Conservation (phyloP, 345 rosid species). For the Laguncularia racemosa region DNA sequence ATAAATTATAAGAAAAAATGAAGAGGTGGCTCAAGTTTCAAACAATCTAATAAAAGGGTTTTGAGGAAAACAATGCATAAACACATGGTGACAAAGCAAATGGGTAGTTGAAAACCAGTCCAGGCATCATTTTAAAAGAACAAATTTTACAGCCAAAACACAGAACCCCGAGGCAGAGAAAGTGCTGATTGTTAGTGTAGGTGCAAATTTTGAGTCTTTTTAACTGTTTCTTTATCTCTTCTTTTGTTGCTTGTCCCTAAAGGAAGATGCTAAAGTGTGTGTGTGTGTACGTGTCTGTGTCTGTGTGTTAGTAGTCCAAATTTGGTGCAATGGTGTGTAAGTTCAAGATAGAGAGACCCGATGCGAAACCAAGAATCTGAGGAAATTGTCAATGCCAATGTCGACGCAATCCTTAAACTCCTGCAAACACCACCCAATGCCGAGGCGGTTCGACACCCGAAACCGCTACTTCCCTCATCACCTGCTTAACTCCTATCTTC, state of each 20-base stretch:
- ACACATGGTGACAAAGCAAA: conserved; percentile 44
- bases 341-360: conserved; percentile 35
- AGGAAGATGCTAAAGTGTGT: conserved; percentile 15
- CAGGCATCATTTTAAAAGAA: conserved; percentile 4
- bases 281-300: neutral
- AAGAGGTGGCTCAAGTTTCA: conserved; percentile 36
- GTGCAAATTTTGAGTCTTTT: conserved; percentile 10
- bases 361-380: conserved; percentile 44
- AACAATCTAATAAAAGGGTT: conserved; percentile 35
- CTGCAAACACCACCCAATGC: conserved; percentile 18
- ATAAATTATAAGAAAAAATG: neutral
- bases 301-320: too few relatives aligned
- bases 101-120: neutral
- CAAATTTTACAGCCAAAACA: conserved; percentile 15
- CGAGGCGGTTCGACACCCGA: conserved; percentile 28
- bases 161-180: conserved; percentile 69
- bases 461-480: conserved; percentile 9
- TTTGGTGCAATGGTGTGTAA: neutral
- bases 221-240: conserved; percentile 19
- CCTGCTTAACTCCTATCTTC: conserved; percentile 6
- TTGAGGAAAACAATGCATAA: conserved; percentile 75
- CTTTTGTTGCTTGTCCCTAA: conserved; percentile 41
- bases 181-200: conserved; percentile 14
- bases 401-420: conserved; percentile 22
- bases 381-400: conserved; percentile 43